phyloP scores from a whole-genome alignment of 1,284 basidiomycete genomes.

The Ustilago lituana region DNA sequence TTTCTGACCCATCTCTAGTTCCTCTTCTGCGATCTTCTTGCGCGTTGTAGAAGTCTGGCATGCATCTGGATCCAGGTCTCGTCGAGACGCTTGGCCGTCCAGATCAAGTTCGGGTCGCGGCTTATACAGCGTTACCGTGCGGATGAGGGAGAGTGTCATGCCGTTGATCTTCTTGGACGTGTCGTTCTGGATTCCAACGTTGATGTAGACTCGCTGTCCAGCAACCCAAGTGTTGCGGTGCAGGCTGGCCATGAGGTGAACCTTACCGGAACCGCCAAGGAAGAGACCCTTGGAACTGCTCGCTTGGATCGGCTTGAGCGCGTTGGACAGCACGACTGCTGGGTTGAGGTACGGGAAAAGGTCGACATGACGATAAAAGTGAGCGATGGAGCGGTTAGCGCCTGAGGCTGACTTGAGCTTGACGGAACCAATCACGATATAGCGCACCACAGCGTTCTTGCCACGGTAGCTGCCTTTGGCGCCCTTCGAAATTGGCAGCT shows the following conservation, averaged over 20 bases:
- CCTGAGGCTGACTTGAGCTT: constrained; percentile 77
- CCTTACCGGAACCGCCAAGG: constrained; percentile 74
- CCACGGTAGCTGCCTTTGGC: constrained; percentile 78
- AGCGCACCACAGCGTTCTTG: constrained; percentile 77
- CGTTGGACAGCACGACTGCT: constrained; percentile 74
- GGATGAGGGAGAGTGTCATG: constrained; percentile 76
- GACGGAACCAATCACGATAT: constrained; percentile 84
- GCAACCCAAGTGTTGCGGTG: constrained; percentile 85
- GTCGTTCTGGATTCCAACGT: constrained; percentile 78
- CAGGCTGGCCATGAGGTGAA: constrained; percentile 78
- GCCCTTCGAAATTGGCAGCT: constrained; percentile 75
- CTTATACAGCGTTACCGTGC: constrained; percentile 78
- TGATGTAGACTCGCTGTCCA: constrained; percentile 82
- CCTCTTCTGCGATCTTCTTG: constrained; percentile 60
- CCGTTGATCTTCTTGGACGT: constrained; percentile 72
- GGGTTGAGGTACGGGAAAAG: constrained; percentile 84
- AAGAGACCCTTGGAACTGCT: constrained; percentile 73
- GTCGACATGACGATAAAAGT: constrained; percentile 87
- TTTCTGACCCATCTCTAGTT: constrained; percentile 61
- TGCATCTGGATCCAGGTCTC: constrained; percentile 58
- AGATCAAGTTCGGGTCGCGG: constrained; percentile 71
- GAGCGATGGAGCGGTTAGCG: constrained; percentile 77
- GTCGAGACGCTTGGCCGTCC: constrained; percentile 10
- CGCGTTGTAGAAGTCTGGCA: constrained; percentile 58
- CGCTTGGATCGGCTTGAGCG: constrained; percentile 74